These are phyloP conservation scores for Periconia sp. DNA, from an alignment of 2,329 filamentous ascomycete species.

Conservation along the genomic window DNA sequence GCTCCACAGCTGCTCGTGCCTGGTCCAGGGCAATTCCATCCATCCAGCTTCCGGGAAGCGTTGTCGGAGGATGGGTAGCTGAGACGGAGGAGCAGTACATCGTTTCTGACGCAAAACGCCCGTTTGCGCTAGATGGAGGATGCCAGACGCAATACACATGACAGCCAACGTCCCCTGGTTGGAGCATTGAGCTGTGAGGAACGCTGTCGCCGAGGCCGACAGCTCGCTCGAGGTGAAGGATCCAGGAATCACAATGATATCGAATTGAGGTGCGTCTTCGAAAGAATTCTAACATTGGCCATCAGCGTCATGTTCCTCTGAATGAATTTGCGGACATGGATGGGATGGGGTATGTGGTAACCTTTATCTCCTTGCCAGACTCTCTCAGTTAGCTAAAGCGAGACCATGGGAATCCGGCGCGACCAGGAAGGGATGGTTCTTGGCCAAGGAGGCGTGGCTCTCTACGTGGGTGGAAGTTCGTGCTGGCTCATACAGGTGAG, in stretches of 20 bases:
- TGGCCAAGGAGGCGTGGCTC: slow-evolving; percentile 34
- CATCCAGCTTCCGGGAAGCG: slow-evolving; percentile 32
- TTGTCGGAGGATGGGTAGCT: slow-evolving; percentile 28
- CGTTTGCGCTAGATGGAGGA: slow-evolving; percentile 30
- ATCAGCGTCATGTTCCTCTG: slow-evolving; percentile 18
- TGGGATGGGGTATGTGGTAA: slow-evolving; percentile 30
- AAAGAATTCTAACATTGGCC: slow-evolving; percentile 32
- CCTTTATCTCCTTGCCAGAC: slow-evolving; percentile 42
- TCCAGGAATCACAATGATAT: slow-evolving; percentile 39
- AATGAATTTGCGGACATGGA: slow-evolving; percentile 1
- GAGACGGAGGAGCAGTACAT: slow-evolving; percentile 27
- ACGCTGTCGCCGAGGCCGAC: slow-evolving; percentile 22
- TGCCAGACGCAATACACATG: slow-evolving; percentile 36
- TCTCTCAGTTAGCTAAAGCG: slow-evolving; percentile 32
- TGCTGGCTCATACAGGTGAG: slow-evolving; percentile 26
- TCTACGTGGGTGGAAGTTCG: slow-evolving; percentile 14
- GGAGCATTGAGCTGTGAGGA: slow-evolving; percentile 30
- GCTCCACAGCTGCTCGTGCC: slow-evolving; percentile 37
- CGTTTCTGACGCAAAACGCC: slow-evolving; percentile 28
- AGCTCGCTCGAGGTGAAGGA: slow-evolving; percentile 27
- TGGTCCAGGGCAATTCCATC: slow-evolving; percentile 31
- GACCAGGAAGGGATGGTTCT: slow-evolving; percentile 32
- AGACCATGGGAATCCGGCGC: slow-evolving; percentile 36
- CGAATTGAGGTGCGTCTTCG: slow-evolving; percentile 36
- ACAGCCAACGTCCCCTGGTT: slow-evolving; percentile 27